Evolutionary conservation across 2,329 filamentous ascomycete genomes (phyloP), one percentile per base, ranked within the genome.

Genomic region (Xylaria multiplex): DNA sequence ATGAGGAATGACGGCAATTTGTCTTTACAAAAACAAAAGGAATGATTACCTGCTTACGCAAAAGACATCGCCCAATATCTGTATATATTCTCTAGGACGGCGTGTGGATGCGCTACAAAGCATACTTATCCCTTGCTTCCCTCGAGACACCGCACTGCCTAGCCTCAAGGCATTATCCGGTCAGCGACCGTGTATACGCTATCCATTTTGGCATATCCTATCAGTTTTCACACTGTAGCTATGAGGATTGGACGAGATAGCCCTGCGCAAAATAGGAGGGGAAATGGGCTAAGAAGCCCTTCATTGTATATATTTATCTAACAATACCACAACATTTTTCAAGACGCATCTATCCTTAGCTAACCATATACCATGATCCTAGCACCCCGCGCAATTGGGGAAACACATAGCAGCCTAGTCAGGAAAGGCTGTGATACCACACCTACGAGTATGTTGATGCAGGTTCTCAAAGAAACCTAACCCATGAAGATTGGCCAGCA

Each of bases 231-330:
- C 19, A 6, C 50, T 46, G n/a, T 13, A n/a, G 24, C 27, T 13
- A 43, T 42, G 13, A 27, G 19, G 30, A n/a, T 48, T 7, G 24
- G 14, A 37, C 9, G 22, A 13, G 14, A 49, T 14, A 35, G 40
- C 45, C 37, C 27, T 8, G 37, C 50, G 37, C 37, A 42, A 30
- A 6, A 40, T 37, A 11, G 30, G 14, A 24, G 30, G n/a, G 27
- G 27, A 42, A 22, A 35, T 7, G 60, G 46, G 64, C 43, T 54
- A 48, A 48, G 61, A 7, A 5, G 49, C 53, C 52, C 46, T 61
- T 64, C 48, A n/a, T 30, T 67, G 65, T 67, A 67, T 19, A 67
- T 67, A 67, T 60, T 64, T 64, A 64, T 43, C 30, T 55, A 35
- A 35, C 30, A 24, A 60, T 37, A 30, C 24, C 24, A 56, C 37